Conservation (phyloP, 2,329 filamentous ascomycete species). For the Graphilbum sp. region DNA sequence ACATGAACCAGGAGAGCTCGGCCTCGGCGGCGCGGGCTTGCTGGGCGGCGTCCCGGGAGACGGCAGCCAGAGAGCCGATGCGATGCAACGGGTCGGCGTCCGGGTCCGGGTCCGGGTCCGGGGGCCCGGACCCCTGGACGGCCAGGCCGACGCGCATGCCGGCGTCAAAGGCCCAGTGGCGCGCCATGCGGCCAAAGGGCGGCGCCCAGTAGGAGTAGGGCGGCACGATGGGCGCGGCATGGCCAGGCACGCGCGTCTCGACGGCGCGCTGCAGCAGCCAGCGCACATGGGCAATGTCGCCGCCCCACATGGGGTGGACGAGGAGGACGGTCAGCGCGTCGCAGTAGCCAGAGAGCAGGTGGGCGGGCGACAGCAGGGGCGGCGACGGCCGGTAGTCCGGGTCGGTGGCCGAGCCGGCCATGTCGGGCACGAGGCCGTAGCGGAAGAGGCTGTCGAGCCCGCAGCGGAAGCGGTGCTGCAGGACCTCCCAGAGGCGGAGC, state of each 20-base stretch:
- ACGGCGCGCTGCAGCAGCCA: conserved; percentile 8
- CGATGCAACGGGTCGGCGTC: no score
- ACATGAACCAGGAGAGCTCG: conserved; percentile 5
- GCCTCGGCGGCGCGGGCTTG: conserved; percentile 2
- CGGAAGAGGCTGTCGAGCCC: conserved; percentile 9
- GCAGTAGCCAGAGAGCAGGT: conserved; percentile 1
- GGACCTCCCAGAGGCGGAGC: conserved; percentile 7
- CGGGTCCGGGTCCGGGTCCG: no score
- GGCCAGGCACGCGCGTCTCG: conserved; percentile 5
- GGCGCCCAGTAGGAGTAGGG: conserved; percentile 5
- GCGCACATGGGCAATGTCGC: conserved; percentile 4
- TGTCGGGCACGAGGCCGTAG: conserved; percentile 7
- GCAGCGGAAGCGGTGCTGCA: conserved; percentile 8
- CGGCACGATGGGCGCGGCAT: conserved; percentile 6
- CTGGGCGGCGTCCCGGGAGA: neutral
- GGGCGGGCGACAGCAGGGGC: no score
- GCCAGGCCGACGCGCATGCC: neutral
- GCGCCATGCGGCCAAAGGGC: conserved; percentile 4
- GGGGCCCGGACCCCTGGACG: neutral
- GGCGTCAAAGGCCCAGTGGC: conserved; percentile 3
- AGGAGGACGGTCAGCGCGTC: conserved; percentile 6
- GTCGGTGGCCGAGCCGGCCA: neutral
- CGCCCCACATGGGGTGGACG: conserved; percentile 6
- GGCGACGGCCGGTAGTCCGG: no score
- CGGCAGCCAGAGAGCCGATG: neutral